Evolutionary conservation across 2,329 filamentous ascomycete species (phyloP).

Genomic region (Neodidymelliopsis sp.): DNA sequence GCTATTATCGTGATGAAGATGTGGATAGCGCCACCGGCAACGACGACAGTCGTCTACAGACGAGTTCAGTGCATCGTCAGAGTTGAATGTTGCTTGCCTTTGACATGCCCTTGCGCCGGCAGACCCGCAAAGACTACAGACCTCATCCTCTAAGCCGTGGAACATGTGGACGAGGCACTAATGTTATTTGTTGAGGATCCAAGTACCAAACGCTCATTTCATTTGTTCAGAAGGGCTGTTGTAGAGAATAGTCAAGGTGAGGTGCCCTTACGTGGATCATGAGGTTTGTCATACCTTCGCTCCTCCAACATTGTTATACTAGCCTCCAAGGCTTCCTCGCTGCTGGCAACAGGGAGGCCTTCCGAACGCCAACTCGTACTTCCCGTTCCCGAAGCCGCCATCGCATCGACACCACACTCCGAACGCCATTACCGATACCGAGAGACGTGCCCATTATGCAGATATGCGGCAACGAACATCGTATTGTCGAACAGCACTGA

Average conservation of each 20-base stretch:
- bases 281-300: conserved; percentile 8
- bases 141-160: conserved; percentile 3
- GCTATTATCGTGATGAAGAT: neutral
- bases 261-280: conserved; percentile 12
- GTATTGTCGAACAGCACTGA: neutral
- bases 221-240: conserved; percentile 5
- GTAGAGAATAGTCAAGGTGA: conserved; percentile 2
- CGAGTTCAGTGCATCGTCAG: conserved; percentile 2
- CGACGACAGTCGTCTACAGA: neutral
- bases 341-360: conserved; percentile 13
- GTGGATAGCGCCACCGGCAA: neutral
- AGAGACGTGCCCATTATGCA: no score
- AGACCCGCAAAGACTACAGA: conserved; percentile 10
- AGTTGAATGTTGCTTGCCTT: conserved; percentile 9
- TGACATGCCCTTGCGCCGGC: conserved; percentile 9
- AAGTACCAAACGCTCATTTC: conserved; percentile 6
- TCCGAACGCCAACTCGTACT: neutral
- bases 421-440: neutral
- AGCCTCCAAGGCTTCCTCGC: neutral
- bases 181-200: conserved; percentile 12
- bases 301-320: conserved; percentile 3
- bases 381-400: neutral
- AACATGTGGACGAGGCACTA: neutral
- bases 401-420: neutral
- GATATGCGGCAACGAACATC: no score